These are phyloP conservation scores for Cyclostephanos tholiformis DNA, from an alignment of 108 stramenopile genomes.

Conservation along the genomic window DNA sequence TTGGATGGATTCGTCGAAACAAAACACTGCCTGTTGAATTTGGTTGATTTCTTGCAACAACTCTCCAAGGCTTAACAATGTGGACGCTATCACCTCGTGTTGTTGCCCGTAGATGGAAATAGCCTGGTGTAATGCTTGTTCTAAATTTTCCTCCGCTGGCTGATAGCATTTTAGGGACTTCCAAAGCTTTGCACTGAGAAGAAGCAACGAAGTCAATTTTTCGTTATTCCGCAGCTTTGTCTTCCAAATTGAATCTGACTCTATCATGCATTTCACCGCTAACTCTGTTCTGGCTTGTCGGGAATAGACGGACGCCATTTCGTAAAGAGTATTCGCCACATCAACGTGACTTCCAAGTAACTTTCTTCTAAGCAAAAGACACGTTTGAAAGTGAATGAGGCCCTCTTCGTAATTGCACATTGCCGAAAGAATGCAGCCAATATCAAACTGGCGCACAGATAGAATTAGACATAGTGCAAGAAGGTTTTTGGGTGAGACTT, in stretches of 20 bases:
- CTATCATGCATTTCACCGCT: constrained; percentile 70
- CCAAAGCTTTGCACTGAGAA: constrained; percentile 70
- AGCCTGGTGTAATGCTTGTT: constrained; percentile 64
- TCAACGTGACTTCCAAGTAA: constrained; percentile 80
- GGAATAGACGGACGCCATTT: constrained; percentile 56
- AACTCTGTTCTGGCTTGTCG: constrained; percentile 53
- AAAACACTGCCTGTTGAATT: constrained; percentile 58
- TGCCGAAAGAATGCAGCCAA: constrained; percentile 70
- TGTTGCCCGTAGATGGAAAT: constrained; percentile 64
- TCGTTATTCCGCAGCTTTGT: constrained; percentile 68
- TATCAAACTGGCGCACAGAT: constrained; percentile 42
- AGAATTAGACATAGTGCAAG: neutral
- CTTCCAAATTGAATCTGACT: constrained; percentile 75
- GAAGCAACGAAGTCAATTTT: constrained; percentile 58
- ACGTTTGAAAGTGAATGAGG: constrained; percentile 67
- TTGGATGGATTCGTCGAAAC: constrained; percentile 71
- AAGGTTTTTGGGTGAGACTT: neutral
- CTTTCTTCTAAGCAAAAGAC: constrained; percentile 67
- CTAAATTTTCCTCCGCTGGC: constrained; percentile 70
- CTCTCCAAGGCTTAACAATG: constrained; percentile 77
- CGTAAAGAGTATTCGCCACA: constrained; percentile 78
- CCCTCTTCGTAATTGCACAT: constrained; percentile 64
- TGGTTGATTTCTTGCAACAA: constrained; percentile 74
- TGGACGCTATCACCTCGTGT: constrained; percentile 72
- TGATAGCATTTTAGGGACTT: constrained; percentile 54